Evolutionary conservation across 106 monocot species (phyloP).

Genomic region (Ottelia alismoides): DNA sequence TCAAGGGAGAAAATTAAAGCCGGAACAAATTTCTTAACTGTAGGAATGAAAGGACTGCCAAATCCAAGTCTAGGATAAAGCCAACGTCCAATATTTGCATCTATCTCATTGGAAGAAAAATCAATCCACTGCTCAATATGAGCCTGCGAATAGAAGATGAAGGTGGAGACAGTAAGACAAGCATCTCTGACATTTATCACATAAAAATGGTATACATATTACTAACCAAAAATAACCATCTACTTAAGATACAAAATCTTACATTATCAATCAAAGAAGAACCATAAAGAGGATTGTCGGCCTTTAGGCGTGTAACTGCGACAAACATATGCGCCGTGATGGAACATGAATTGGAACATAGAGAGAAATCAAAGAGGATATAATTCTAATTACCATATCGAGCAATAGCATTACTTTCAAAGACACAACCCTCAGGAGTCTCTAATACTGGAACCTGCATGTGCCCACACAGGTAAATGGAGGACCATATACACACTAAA

Average conservation of each 20-base stretch:
- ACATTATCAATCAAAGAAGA: constrained; percentile 76
- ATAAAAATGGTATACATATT: too few species aligned
- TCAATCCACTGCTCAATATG: constrained; percentile 84
- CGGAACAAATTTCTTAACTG: too few species aligned
- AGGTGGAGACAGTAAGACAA: too few species aligned
- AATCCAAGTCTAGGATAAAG: constrained; percentile 51
- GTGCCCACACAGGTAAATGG: background rate
- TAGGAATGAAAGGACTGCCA: constrained; percentile 23
- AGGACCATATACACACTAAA: too few species aligned
- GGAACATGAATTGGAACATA: too few species aligned
- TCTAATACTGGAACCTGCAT: constrained; percentile 74
- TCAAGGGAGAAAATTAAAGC: too few species aligned
- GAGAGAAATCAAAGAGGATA: background rate
- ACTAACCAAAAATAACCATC: too few species aligned
- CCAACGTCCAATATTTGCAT: constrained; percentile 43
- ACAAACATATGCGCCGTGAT: too few species aligned
- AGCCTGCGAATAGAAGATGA: too few species aligned
- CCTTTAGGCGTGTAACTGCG: constrained; percentile 58
- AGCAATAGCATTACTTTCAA: constrained; percentile 84
- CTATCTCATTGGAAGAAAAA: constrained; percentile 54
- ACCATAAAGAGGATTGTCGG: constrained; percentile 56
- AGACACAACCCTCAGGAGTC: constrained; percentile 68
- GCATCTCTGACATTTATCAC: too few species aligned
- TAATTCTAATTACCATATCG: constrained; percentile 39
- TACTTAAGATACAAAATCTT: constrained; percentile 9